Evolutionary conservation across 129 eudicot genomes (phyloP).

Genomic region (Kitagawia praeruptora): DNA sequence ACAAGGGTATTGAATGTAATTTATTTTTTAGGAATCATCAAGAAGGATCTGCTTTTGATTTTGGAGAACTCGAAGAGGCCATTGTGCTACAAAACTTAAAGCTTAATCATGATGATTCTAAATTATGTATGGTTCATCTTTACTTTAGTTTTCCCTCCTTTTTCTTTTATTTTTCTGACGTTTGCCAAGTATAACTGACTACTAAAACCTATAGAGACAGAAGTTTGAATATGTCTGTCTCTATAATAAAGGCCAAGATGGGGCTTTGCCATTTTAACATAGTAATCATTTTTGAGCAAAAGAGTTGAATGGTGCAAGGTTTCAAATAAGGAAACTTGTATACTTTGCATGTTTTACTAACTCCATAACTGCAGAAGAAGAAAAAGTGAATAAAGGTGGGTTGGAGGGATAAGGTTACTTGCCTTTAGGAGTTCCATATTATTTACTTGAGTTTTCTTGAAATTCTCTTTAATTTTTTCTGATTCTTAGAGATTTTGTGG

Average conservation of each 20-base stretch:
- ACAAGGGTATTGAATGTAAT: slow-evolving; percentile 11
- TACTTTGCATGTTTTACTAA: slow-evolving; percentile 50
- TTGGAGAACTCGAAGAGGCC: slow-evolving; percentile 95
- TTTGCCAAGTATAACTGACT: slow-evolving; percentile 37
- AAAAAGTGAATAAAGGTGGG: slow-evolving; percentile 7
- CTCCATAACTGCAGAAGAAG: slow-evolving; percentile 48
- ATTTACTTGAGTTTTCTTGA: slow-evolving; percentile 10
- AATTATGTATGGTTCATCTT: slow-evolving; percentile 47
- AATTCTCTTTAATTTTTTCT: slow-evolving; percentile 13
- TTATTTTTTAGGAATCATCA: slow-evolving; percentile 51
- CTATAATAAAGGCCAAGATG: slow-evolving; percentile 10
- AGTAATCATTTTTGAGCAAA: slow-evolving; percentile 34
- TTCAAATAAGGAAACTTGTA: slow-evolving; percentile 43
- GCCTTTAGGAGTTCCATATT: slow-evolving; percentile 19
- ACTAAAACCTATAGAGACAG: slow-evolving; percentile 16
- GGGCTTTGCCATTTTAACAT: slow-evolving; percentile 25
- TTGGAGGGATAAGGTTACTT: slow-evolving; percentile 34
- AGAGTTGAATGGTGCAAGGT: slow-evolving; percentile 47
- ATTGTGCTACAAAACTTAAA: slow-evolving; percentile 76
- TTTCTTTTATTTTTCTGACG: slow-evolving; percentile 27
- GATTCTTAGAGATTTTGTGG: slow-evolving; percentile 34
- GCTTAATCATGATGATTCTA: slow-evolving; percentile 61
- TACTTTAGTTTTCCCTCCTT: slow-evolving; percentile 5
- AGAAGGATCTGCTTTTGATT: slow-evolving; percentile 82
- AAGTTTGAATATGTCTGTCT: slow-evolving; percentile 72